Percentiles rank a stretch among this genome's conserved stretches.
Evolutionary conservation across 169 alveolate genomes (phyloP).

Genomic region (Plasmodium coatneyi): DNA sequence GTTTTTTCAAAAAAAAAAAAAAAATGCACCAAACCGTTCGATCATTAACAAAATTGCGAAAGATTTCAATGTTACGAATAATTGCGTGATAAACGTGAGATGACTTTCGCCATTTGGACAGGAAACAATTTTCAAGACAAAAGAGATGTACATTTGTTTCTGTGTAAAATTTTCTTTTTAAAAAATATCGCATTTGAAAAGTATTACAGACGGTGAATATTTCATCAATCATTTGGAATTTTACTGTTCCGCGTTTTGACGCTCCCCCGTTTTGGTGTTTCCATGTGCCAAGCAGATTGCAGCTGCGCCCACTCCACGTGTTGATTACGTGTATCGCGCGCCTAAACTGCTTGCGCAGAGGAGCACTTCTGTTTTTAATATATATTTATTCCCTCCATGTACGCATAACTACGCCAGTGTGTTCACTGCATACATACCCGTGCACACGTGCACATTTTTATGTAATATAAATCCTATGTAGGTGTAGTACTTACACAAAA

Average conservation of each 20-base stretch:
- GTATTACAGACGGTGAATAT: background rate
- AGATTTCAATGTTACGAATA: background rate
- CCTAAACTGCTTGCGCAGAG: background rate
- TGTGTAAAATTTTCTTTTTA: background rate
- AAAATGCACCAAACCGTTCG: background rate
- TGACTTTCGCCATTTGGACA: background rate
- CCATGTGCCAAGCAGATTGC: background rate
- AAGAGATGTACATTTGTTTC: background rate
- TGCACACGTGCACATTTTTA: background rate
- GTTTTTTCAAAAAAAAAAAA: background rate
- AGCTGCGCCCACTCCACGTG: background rate
- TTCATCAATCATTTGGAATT: background rate
- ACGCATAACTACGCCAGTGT: background rate
- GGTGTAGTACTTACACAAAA: background rate
- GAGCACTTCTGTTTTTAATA: background rate
- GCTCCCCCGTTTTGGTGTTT: background rate
- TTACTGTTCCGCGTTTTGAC: background rate
- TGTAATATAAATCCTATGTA: background rate
- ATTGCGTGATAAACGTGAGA: background rate
- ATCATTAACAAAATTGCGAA: background rate
- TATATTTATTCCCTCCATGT: background rate
- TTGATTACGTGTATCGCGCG: background rate
- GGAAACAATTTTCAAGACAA: background rate
- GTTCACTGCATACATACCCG: background rate
- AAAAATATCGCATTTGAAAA: background rate